Conservation (phyloP, 768 basidiomycete species). For the Xerocomus brunneocitrinus region DNA sequence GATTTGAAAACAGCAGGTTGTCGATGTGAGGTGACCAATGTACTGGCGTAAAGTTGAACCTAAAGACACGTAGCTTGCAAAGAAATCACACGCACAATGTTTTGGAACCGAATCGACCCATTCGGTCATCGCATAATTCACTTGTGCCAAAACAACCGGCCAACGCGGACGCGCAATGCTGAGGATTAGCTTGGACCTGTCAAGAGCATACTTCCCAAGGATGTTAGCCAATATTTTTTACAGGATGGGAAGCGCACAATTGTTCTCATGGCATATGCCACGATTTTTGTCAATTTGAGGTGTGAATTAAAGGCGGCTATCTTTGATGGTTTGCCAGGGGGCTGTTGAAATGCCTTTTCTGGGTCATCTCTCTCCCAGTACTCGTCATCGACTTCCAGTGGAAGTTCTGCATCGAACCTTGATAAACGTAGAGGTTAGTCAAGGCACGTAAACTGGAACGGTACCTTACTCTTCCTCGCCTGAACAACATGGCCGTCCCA, state of each 20-base stretch:
- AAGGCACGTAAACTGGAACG: not conserved
- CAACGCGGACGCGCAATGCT: slow-evolving; percentile 51
- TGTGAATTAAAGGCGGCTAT: slow-evolving; percentile 60
- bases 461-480: slow-evolving; percentile 64
- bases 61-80: not conserved
- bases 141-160: slow-evolving; percentile 58
- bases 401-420: slow-evolving; percentile 80
- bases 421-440: slow-evolving; percentile 11
- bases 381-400: slow-evolving; percentile 77
- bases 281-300: slow-evolving; percentile 64
- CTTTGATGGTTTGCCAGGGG: slow-evolving; percentile 50
- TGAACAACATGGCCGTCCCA: slow-evolving; percentile 54
- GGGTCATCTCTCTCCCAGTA: slow-evolving; percentile 63
- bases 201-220: slow-evolving; percentile 55
- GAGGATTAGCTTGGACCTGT: slow-evolving; percentile 54
- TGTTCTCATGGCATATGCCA: slow-evolving; percentile 64
- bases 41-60: slow-evolving; percentile 34
- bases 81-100: slow-evolving; percentile 45
- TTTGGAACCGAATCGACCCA: slow-evolving; percentile 70
- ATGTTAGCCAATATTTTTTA: not conserved
- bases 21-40: slow-evolving; percentile 53
- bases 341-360: slow-evolving; percentile 60
- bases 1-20: slow-evolving; percentile 46
- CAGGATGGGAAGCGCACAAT: slow-evolving; percentile 43
- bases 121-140: slow-evolving; percentile 65